Evolutionary conservation across 768 basidiomycete species (phyloP).

Genomic region (Termitomyces sp.): DNA sequence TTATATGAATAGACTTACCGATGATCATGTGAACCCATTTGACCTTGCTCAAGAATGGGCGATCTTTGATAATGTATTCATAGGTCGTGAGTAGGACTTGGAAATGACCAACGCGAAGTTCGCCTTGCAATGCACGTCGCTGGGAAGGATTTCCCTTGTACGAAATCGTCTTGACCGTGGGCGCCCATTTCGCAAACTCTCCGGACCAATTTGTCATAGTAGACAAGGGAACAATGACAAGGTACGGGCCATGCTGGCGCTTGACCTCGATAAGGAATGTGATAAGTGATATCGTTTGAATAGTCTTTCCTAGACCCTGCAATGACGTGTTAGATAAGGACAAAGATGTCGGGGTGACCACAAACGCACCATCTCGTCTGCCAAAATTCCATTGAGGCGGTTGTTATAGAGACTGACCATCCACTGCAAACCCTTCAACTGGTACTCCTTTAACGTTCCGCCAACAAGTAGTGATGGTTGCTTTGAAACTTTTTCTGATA

Average conservation of each 20-base stretch:
- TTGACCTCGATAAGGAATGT: conserved; percentile 92
- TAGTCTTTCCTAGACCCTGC: conserved; percentile 93
- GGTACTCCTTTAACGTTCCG: conserved; percentile 92
- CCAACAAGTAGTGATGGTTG: conserved; percentile 79
- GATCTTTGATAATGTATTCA: conserved; percentile 97
- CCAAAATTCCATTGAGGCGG: conserved; percentile 89
- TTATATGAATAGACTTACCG: conserved; percentile 41
- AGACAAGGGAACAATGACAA: conserved; percentile 92
- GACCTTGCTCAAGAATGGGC: conserved; percentile 83
- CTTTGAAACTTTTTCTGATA: conserved; percentile 77
- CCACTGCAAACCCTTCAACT: conserved; percentile 94
- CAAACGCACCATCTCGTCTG: conserved; percentile 81
- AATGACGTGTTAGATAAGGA: conserved; percentile 11
- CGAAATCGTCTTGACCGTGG: conserved; percentile 70
- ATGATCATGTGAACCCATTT: conserved; percentile 99
- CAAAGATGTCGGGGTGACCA: neutral
- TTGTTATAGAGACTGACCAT: conserved; percentile 99
- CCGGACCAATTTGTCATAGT: conserved; percentile 98
- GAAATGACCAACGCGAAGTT: conserved; percentile 79
- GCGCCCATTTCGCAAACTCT: conserved; percentile 98
- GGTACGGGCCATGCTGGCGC: conserved; percentile 88
- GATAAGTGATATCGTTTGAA: conserved; percentile 93
- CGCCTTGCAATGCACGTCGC: conserved; percentile 73
- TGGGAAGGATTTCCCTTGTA: conserved; percentile 92
- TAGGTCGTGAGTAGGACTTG: conserved; percentile 94